Percentiles rank a stretch among this genome's conserved stretches.
Evolutionary conservation across 768 basidiomycete genomes (phyloP).

Genomic region (Tricholoma sp.): DNA sequence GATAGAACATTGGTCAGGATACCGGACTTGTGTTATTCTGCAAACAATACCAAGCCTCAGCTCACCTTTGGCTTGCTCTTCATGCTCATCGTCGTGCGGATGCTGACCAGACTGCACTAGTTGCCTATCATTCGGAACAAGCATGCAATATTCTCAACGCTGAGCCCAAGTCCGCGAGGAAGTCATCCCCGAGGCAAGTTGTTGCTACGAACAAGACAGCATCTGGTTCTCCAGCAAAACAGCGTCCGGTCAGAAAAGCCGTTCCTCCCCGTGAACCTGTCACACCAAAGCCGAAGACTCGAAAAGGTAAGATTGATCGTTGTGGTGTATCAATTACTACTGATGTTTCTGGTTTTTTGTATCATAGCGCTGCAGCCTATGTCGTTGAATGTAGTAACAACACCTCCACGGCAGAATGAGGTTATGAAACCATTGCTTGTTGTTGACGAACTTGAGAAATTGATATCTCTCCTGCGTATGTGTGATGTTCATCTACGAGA

Average conservation of each 20-base stretch:
- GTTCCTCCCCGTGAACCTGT: constrained; percentile 25
- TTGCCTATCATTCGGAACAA: constrained; percentile 48
- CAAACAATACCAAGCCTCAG: constrained; percentile 46
- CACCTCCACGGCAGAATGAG: constrained; percentile 22
- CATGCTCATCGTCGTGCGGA: constrained; percentile 58
- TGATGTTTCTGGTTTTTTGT: background rate
- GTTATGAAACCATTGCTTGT: constrained; percentile 7
- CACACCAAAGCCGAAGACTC: constrained; percentile 39
- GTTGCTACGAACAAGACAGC: constrained; percentile 14
- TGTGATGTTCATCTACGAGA: background rate
- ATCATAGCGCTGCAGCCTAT: constrained; percentile 23
- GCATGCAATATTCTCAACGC: constrained; percentile 45
- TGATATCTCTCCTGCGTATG: constrained; percentile 55
- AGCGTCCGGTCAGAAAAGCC: constrained; percentile 11
- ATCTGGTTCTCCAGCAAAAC: constrained; percentile 5
- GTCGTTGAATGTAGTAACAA: constrained; percentile 22
- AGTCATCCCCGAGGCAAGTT: constrained; percentile 20
- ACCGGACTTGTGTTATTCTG: constrained; percentile 24
- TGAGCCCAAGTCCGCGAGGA: constrained; percentile 16
- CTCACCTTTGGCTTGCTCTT: constrained; percentile 66
- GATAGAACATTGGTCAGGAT: constrained; percentile 33
- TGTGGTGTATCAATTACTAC: background rate
- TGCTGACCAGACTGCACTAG: constrained; percentile 34
- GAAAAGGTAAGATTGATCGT: constrained; percentile 24
- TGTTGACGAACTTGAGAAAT: constrained; percentile 36